Percentiles rank a stretch among this genome's conserved stretches.
These are phyloP conservation scores for Hyparrhenia diplandra DNA, from an alignment of 176 grass and related monocot genomes.

Conservation along the genomic window DNA sequence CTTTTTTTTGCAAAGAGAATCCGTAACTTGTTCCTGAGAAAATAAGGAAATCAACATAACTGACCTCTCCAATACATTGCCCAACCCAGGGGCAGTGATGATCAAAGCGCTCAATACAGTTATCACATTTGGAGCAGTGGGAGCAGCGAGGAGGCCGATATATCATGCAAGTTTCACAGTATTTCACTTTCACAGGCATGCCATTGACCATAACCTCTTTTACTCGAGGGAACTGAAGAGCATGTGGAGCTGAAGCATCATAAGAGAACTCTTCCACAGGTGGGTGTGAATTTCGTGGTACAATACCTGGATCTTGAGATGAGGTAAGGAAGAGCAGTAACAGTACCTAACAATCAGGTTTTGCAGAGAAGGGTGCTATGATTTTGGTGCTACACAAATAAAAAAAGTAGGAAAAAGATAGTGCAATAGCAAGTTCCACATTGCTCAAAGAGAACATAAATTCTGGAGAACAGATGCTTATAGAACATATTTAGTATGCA, in stretches of 20 bases:
- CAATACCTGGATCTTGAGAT: constrained; percentile 86
- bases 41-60: constrained; percentile 13
- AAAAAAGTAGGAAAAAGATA: constrained; percentile 33
- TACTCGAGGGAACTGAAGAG: constrained; percentile 65
- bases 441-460: constrained; percentile 7
- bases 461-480: constrained; percentile 6
- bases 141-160: constrained; percentile 84
- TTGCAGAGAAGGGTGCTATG: constrained; percentile 39
- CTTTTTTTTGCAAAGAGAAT: not conserved
- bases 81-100: constrained; percentile 98
- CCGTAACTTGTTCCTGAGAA: not conserved
- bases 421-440: not conserved
- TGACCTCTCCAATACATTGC: constrained; percentile 92
- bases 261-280: constrained; percentile 78
- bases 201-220: constrained; percentile 78
- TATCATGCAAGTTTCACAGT: constrained; percentile 98
- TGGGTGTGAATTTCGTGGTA: constrained; percentile 79
- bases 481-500: not conserved
- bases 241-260: constrained; percentile 55
- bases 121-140: constrained; percentile 93
- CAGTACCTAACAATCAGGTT: constrained; percentile 75
- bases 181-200: constrained; percentile 72
- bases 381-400: constrained; percentile 18
- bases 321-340: constrained; percentile 86
- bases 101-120: constrained; percentile 89